Percentiles rank a stretch among this genome's conserved stretches.
phyloP scores from a whole-genome alignment of 2,329 filamentous ascomycete species.

The Cyphellophora europaea region DNA sequence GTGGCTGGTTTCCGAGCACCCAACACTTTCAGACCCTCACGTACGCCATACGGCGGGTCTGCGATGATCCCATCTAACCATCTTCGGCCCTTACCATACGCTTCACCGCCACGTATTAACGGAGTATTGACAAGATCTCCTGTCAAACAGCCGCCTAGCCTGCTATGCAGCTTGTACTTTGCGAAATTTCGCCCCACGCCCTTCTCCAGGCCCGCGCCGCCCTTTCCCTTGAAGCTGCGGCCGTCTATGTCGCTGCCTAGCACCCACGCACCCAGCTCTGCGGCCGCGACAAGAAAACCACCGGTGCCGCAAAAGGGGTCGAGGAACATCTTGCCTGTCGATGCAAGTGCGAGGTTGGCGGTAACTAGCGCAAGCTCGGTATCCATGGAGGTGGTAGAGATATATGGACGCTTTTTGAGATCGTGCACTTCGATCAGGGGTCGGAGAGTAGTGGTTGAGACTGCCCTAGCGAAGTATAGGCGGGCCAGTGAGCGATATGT shows the following conservation, averaged over 20 bases:
- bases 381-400: constrained; percentile 96
- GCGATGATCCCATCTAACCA: constrained; percentile 86
- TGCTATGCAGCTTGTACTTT: constrained; percentile 62
- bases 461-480: constrained; percentile 62
- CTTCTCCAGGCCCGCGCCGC: constrained; percentile 23
- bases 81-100: constrained; percentile 20
- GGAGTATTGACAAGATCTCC: constrained; percentile 85
- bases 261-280: constrained; percentile 76
- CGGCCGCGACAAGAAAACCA: constrained; percentile 81
- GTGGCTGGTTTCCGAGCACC: constrained; percentile 56
- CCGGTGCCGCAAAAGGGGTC: constrained; percentile 96
- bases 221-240: constrained; percentile 67
- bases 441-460: constrained; percentile 56
- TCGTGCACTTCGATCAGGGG: constrained; percentile 66
- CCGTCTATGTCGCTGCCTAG: constrained; percentile 93
- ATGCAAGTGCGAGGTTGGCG: constrained; percentile 79
- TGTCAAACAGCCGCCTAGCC: constrained; percentile 69
- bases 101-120: constrained; percentile 40
- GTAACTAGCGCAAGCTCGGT: constrained; percentile 85
- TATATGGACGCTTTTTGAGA: constrained; percentile 87
- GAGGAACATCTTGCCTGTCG: constrained; percentile 76
- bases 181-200: constrained; percentile 63
- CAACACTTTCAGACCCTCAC: constrained; percentile 82
- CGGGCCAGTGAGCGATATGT: constrained; percentile 17
- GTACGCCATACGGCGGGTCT: constrained; percentile 90